These are phyloP conservation scores for Geranomyces michiganensis DNA, from an alignment of 192 early-diverging fungal genomes.

Conservation along the genomic window DNA sequence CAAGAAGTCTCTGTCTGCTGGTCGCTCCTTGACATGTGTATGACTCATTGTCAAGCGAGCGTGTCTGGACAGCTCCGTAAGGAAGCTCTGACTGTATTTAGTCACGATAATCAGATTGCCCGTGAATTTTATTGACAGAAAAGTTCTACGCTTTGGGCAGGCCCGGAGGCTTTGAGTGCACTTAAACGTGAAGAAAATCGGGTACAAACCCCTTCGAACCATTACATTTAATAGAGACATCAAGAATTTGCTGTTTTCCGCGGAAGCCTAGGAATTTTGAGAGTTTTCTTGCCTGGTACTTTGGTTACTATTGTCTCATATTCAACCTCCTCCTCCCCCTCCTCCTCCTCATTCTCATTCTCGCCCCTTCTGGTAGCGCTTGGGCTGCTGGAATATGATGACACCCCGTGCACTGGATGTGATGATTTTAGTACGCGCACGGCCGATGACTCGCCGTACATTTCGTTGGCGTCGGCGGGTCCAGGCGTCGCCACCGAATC, in stretches of 20 bases:
- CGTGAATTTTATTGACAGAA: too few species aligned
- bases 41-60: too few species aligned
- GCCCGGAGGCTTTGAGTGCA: too few species aligned
- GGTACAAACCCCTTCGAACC: too few species aligned
- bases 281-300: neutral
- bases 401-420: neutral
- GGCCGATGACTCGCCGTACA: constrained; percentile 9
- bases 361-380: neutral
- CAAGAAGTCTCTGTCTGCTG: too few species aligned
- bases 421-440: neutral
- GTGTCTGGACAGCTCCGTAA: too few species aligned
- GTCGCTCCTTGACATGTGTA: too few species aligned
- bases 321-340: neutral
- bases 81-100: too few species aligned
- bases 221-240: too few species aligned
- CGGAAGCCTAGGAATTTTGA: constrained; percentile 1
- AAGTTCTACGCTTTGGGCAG: too few species aligned
- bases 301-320: constrained; percentile 3
- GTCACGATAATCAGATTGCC: too few species aligned
- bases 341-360: constrained; percentile 7
- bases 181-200: too few species aligned
- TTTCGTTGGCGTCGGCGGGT: constrained; percentile 17
- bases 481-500: neutral
- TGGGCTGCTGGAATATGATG: neutral
- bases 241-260: constrained; percentile 8